Percentiles rank a stretch among this genome's conserved stretches.
phyloP scores from a whole-genome alignment of 2,329 filamentous ascomycete species.

The Leptosphaerulina australis region DNA sequence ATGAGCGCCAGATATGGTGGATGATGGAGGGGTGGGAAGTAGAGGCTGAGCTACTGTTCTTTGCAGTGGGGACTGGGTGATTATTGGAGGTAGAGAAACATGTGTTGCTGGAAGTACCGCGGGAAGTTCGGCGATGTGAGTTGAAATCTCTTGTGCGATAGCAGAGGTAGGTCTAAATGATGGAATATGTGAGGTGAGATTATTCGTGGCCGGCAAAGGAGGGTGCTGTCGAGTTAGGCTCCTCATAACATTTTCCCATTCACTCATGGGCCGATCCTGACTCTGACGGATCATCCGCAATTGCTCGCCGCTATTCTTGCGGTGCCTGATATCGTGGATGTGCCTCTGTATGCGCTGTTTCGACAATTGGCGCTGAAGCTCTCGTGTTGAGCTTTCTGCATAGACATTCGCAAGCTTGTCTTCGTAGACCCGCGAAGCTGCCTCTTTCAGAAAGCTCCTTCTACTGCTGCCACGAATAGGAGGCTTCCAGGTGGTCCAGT shows the following conservation, averaged over 20 bases:
- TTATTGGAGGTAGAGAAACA: slow-evolving; percentile 22
- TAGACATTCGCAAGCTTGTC: slow-evolving; percentile 52
- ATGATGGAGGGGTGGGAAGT: slow-evolving; percentile 39
- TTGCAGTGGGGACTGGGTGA: slow-evolving; percentile 23
- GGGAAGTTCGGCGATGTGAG: slow-evolving; percentile 30
- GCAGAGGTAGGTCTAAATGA: slow-evolving; percentile 29
- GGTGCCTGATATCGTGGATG: slow-evolving; percentile 51
- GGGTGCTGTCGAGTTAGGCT: slow-evolving; percentile 36
- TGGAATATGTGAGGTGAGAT: slow-evolving; percentile 42
- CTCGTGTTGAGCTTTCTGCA: slow-evolving; percentile 41
- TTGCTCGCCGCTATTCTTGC: slow-evolving; percentile 45
- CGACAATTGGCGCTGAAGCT: slow-evolving; percentile 48
- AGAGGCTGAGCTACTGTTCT: slow-evolving; percentile 39
- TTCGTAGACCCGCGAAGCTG: slow-evolving; percentile 65
- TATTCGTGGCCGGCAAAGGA: slow-evolving; percentile 23
- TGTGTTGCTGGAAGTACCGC: slow-evolving; percentile 3
- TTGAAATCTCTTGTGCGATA: slow-evolving; percentile 27
- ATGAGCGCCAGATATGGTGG: slow-evolving; percentile 33
- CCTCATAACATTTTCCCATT: slow-evolving; percentile 46
- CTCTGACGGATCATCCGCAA: slow-evolving; percentile 47
- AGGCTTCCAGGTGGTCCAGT: slow-evolving; percentile 63
- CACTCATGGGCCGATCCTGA: slow-evolving; percentile 50
- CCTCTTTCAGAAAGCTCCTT: slow-evolving; percentile 65
- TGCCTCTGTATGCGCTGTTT: slow-evolving; percentile 53
- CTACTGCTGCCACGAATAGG: slow-evolving; percentile 56